Percentiles rank a stretch among this genome's conserved stretches.
phyloP scores from a whole-genome alignment of 1,284 basidiomycete species.

The Limonomyces culmigenus region DNA sequence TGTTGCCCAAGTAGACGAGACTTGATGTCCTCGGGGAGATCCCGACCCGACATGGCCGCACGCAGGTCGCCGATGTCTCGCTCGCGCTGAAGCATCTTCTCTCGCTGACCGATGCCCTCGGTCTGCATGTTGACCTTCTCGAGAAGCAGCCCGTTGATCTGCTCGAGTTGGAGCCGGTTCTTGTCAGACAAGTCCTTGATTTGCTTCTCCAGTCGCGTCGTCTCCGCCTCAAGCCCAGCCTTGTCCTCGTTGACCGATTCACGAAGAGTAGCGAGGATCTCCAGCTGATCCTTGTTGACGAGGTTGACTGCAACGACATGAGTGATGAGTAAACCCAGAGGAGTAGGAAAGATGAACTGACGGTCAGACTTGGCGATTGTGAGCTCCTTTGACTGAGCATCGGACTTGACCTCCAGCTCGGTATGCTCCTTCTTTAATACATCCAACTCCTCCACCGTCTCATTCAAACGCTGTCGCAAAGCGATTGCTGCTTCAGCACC shows the following conservation, averaged over 20 bases:
- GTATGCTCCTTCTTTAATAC: constrained; percentile 47
- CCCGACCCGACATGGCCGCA: constrained; percentile 54
- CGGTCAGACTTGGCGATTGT: constrained; percentile 77
- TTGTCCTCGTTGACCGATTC: constrained; percentile 86
- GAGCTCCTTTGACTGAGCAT: constrained; percentile 51
- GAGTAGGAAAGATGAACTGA: constrained; percentile 21
- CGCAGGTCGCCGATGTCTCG: constrained; percentile 66
- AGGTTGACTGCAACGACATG: constrained; percentile 40
- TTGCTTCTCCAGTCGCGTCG: constrained; percentile 47
- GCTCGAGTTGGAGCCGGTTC: constrained; percentile 83
- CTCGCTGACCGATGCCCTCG: constrained; percentile 72
- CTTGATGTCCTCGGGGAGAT: constrained; percentile 70
- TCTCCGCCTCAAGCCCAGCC: constrained; percentile 50
- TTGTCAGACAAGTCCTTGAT: constrained; percentile 67
- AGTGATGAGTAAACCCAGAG: neutral
- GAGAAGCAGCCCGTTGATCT: constrained; percentile 71
- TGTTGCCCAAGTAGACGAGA: constrained; percentile 60
- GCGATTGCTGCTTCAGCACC: constrained; percentile 84
- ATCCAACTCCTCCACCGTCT: constrained; percentile 76
- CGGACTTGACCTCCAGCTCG: constrained; percentile 58
- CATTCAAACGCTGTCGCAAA: constrained; percentile 73
- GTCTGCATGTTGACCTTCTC: constrained; percentile 88
- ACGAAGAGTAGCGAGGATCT: constrained; percentile 67
- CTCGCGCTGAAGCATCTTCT: constrained; percentile 69
- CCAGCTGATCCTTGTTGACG: constrained; percentile 73